Base-by-base conservation (phyloP, 2,329 filamentous ascomycete genomes). In the Aureobasidium sp. region DNA sequence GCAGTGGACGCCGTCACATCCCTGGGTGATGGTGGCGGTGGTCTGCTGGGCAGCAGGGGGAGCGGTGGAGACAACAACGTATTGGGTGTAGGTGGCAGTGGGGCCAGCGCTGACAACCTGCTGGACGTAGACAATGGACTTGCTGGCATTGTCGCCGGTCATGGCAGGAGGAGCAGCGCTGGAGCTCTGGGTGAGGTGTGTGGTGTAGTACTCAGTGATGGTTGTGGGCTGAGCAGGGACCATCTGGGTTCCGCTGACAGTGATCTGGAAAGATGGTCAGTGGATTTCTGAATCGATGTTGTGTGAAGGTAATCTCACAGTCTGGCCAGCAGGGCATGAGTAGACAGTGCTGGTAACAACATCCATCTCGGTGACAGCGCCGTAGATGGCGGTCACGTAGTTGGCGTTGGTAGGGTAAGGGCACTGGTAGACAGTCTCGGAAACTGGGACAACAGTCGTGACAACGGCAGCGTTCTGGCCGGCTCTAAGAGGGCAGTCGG, bases 261-360 rank as follows among this genome's bases (percentile, higher is more conserved):
- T 61, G 8, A 61, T 27, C 31, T 33, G 31, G 31, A 33, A 33
- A 33, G 31, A 33, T 12, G 31, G 9, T 33, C 31, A 33, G 31
- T 33, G 12, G 31, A 9, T 33, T 33, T 33, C 31, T 12, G 31
- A 2, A 33, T 33, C 9, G 9, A 33, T 12, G 31, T 33, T 33
- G 31, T 33, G 9, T 33, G 31, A 8, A 12, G 8, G 11, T 33
- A 12, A 3, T 33, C 31, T 33, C 12, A 33, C 31, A 1, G 59
- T 61, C 29, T 45, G 17, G 12, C 54, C 56, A 31, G 68, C 71
- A 24, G 74, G 74, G 66, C 75, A 77, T 66, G 71, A 66, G 40
- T 70, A 72, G 24, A 74, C 45, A 42, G 59, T 61, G 39, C 15
- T 37, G 19, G 59, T 61, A 19, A 39, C 49, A 35, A 53, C 40